Evolutionary conservation across 2,329 filamentous ascomycete species (phyloP), one percentile per base, ranked within the genome.

Genomic region (Xylariaceae sp.): DNA sequence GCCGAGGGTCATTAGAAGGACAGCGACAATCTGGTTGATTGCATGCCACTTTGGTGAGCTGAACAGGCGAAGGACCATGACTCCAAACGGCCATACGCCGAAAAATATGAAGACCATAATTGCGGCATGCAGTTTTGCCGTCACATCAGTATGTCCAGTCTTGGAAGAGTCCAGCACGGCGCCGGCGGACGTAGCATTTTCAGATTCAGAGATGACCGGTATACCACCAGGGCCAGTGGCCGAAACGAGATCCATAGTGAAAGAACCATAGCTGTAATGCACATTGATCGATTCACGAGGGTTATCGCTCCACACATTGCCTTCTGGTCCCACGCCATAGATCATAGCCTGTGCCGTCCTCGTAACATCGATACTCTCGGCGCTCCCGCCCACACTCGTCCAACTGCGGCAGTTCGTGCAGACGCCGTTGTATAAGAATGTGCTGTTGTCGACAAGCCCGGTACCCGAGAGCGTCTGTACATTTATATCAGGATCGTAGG

Each of bases 101-200:
- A 81, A 65, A 47, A 83, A 76, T 11, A 68, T 68, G 10, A 79
- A 59, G 32, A 79, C 65, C 81, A 84, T 84, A 37, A 79, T 57
- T 3, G 71, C 59, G 6, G 67, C 71, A 39, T 80, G 73, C 4
- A 68, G 62, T 4, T 69, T 67, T 1, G 71, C 67, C 50, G 62
- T 67, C 52, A 57, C 62, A 42, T 76, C 71, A 10, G 54, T 54
- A 39, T 57, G 55, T 19, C 56, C 63, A 34, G 64, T 52, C 7
- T 52, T 47, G 11, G 55, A 45, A 3, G 50, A 49, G 1, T 55
- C 48, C 36, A 67, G 61, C 40, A 49, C 57, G 19, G 69, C 64
- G 14, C 68, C 72, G 17, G 54, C 47, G 4, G 53, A 45, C 2
- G 44, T 39, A 20, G 53, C 50, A 17, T 55, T 44, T 17, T 67